These are phyloP conservation scores for Achaetomiella virescens DNA, from an alignment of 495 filamentous ascomycete species.

Conservation along the genomic window DNA sequence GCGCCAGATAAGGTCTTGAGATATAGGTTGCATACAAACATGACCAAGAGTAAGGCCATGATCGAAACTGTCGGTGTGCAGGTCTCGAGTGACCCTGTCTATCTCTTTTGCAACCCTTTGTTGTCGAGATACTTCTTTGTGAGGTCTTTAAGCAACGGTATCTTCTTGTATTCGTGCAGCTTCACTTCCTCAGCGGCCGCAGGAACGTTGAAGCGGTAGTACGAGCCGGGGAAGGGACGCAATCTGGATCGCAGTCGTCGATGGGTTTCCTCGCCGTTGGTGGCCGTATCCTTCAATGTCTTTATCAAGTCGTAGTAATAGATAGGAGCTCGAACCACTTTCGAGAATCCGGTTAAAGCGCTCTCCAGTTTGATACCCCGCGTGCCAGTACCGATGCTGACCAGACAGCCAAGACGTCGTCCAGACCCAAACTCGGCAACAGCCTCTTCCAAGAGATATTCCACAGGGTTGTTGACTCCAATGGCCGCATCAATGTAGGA, in stretches of 20 bases:
- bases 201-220: slow-evolving; percentile 22
- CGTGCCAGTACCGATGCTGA: slow-evolving; percentile 16
- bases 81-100: too few species aligned
- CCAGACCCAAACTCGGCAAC: slow-evolving; percentile 1
- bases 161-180: slow-evolving; percentile 15
- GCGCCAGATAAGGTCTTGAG: too few species aligned
- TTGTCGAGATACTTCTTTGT: slow-evolving; percentile 10
- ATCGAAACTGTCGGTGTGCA: not conserved
- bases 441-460: slow-evolving; percentile 1
- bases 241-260: not conserved
- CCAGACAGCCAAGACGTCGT: slow-evolving; percentile 2
- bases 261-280: slow-evolving; percentile 12
- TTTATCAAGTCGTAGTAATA: not conserved
- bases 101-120: not conserved
- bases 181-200: slow-evolving; percentile 75
- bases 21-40: slow-evolving; percentile 1
- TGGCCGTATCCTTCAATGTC: slow-evolving; percentile 10
- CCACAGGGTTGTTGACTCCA: slow-evolving; percentile 12
- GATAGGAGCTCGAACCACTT: too few species aligned
- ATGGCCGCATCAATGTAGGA: slow-evolving; percentile 8
- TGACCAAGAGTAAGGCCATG: slow-evolving; percentile 12
- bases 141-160: slow-evolving; percentile 10
- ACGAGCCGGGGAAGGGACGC: not conserved
- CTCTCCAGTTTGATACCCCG: not conserved
- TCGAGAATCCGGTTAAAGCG: too few species aligned